Base-by-base conservation (phyloP, 305 asterid genomes). In the Ilex paraguariensis region DNA sequence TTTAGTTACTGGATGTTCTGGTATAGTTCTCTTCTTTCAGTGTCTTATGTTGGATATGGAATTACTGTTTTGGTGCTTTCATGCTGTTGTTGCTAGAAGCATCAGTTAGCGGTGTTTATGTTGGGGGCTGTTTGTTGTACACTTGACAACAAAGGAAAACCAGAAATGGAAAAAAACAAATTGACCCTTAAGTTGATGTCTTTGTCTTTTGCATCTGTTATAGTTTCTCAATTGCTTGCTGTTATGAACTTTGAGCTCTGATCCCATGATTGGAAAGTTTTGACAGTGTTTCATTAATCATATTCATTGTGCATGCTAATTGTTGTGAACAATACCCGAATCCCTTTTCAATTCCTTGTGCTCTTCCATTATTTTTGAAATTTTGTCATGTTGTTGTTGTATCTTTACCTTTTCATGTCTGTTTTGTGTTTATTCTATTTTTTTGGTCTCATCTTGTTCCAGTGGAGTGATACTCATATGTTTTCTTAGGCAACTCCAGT, bases 1-100 rank as follows among this genome's bases (percentile, higher is more conserved):
- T 75, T 62, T 65, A 65, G 68, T 67, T 10, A 63, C 69, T 75
- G 66, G 79, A 75, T 74, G 62, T 66, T 66, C 66, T 61, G 64
- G 65, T 69, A 64, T 70, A 62, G 68, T 61, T 62, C 64, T 75
- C 31, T 65, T 70, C 55, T 70, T 67, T 56, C 65, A 53, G 39
- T 69, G 50, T 70, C 53, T 50, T 65, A 63, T 60, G 61, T 75
- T 62, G 57, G 50, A 28, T 61, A 62, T 66, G 67, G 66, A 63
- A 59, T 60, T 33, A n/a, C 62, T 68, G 54, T 61, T 57, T 65
- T 57, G 56, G 56, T 69, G 62, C 17, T 31, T 49, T 62, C 66
- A 52, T 61, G 70, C 62, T 56, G 62, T 60, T 58, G 74, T 42
- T 67, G 61, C 58, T 49, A 50, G 61, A 59, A 67, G 65, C 69